Evolutionary conservation across 2,329 filamentous ascomycete species (phyloP).

Genomic region (Biscogniauxia marginata): DNA sequence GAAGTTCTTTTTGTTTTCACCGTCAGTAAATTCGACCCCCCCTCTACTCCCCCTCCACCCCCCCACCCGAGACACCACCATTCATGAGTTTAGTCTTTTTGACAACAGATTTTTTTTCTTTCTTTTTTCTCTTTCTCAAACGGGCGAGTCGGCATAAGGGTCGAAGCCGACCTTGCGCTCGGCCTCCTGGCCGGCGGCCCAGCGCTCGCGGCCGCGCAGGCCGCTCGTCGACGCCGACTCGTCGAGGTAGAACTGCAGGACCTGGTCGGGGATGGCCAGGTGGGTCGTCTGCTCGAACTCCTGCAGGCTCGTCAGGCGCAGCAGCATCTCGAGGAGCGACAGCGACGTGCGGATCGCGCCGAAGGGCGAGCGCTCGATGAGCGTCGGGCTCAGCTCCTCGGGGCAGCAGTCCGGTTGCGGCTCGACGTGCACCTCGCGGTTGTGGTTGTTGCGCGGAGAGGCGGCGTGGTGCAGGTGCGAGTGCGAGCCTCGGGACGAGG

Average conservation of each 20-base stretch:
- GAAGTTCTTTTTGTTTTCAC: too few relatives aligned
- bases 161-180: conserved; percentile 54
- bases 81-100: too few relatives aligned
- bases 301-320: conserved; percentile 82
- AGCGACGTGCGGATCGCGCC: conserved; percentile 53
- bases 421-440: conserved; percentile 5
- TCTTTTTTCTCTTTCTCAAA: too few relatives aligned
- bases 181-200: conserved; percentile 45
- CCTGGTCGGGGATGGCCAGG: conserved; percentile 84
- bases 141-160: conserved; percentile 47
- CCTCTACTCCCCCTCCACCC: not conserved
- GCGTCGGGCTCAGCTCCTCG: conserved; percentile 11
- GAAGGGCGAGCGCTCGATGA: conserved; percentile 47
- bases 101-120: too few relatives aligned
- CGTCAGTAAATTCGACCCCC: too few relatives aligned
- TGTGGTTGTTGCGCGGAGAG: conserved; percentile 27
- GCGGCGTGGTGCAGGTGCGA: conserved; percentile 9
- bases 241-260: conserved; percentile 82
- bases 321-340: conserved; percentile 84
- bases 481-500: conserved; percentile 20
- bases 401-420: not conserved
- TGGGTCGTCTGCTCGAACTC: conserved; percentile 90
- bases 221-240: conserved; percentile 53
- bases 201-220: conserved; percentile 44
- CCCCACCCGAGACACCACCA: too few relatives aligned